Evolutionary conservation across 306 rosid genomes (phyloP), one percentile per base, ranked within the genome.

Genomic region (Prinsepia uniflora): DNA sequence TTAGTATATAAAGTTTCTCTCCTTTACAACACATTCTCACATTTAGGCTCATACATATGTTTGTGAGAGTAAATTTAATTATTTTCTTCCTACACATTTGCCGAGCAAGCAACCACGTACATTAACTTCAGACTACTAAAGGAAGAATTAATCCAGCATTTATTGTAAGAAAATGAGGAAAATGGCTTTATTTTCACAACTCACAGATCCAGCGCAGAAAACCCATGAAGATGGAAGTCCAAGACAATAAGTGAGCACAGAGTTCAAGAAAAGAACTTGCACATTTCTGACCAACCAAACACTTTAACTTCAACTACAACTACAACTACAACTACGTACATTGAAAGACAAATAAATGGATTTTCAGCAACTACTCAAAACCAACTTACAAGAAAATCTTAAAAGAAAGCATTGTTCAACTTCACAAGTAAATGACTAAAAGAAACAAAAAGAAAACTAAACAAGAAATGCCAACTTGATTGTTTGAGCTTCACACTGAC

Each of bases 301-400:
- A 30, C 36, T 71, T 64, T 81, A 73, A 78, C 86, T 81, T 84
- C 82, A 90, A 69, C 58, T 61, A 24, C 30, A 24, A 24, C 30
- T 61, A 24, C 30, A 24, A 24, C 30, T 24, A 24, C 30, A 24
- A 24, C 30, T 24, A 24, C 30, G 30, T 46, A 75, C 67, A 39
- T 22, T 7, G 57, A 60, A 61, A 74, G 68, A 46, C 45, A n/a
- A 30, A 30, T 2, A 19, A 48, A 56, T 60, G 70, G 13, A 39
- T 69, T 76, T 76, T 79, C 83, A 44, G 75, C 79, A 84, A 85
- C 95, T 62, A 86, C 86, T 81, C 69, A 12, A 72, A 70, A 85
- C 89, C 78, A 81, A 89, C 86, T 11, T 44, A 30, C 11, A 6
- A 60, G 57, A 77, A 78, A 75, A 84, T 5, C 56, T 48, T 67